Evolutionary conservation across 202 grass and related monocot species (phyloP).

Genomic region (Brachypodium distachyon): DNA sequence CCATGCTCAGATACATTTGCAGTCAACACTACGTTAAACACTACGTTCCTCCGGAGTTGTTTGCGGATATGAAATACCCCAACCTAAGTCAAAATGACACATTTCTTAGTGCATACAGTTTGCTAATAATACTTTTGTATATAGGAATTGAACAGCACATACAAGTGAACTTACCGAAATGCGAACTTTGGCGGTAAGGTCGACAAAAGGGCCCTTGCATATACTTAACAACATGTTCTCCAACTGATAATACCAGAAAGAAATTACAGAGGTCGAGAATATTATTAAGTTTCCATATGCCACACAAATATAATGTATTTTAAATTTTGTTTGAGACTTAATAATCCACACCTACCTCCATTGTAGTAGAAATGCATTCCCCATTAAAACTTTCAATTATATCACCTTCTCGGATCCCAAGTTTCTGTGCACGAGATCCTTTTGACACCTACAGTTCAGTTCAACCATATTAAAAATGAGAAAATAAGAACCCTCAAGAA

Average conservation of each 20-base stretch:
- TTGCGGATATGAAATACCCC: neutral
- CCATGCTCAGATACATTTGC: neutral
- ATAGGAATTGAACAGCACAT: neutral
- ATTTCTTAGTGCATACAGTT: no score
- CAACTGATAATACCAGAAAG: neutral
- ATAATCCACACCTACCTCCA: neutral
- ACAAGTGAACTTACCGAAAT: neutral
- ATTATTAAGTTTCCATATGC: neutral
- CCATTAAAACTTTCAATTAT: neutral
- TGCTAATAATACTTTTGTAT: neutral
- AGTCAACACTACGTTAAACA: neutral
- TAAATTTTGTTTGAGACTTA: neutral
- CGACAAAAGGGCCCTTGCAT: neutral
- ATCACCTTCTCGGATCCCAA: slow-evolving; percentile 12
- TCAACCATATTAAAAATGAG: neutral
- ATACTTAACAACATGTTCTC: neutral
- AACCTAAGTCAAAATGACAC: neutral
- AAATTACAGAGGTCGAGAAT: neutral
- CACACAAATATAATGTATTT: neutral
- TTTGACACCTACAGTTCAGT: neutral
- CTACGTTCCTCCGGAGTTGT: neutral
- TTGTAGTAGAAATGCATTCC: neutral
- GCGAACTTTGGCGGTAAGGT: neutral
- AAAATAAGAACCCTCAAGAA: neutral
- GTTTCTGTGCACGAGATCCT: neutral